Evolutionary conservation across 345 rosid genomes (phyloP).

Genomic region (Pugionium cornutum): DNA sequence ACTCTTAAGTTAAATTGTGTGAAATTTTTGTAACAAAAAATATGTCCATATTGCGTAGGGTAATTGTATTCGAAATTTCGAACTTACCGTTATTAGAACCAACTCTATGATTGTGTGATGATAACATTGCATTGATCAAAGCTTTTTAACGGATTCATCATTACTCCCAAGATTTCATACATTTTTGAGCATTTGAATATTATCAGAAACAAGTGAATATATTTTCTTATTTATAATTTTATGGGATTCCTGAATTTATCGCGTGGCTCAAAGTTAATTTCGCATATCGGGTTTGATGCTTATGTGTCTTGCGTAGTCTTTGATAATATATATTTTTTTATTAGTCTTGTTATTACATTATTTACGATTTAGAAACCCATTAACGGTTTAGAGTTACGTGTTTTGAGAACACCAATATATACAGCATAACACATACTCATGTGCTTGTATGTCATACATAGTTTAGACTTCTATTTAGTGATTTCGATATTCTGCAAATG

Average conservation of each 20-base stretch:
- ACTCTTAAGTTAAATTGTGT: too few species aligned
- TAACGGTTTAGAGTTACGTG: background rate
- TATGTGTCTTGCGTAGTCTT: conserved; percentile 7
- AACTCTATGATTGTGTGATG: conserved; percentile 28
- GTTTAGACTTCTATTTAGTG: too few species aligned
- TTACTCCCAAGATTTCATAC: conserved; percentile 7
- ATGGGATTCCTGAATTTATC: conserved; percentile 13
- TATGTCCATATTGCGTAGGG: too few species aligned
- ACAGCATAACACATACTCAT: too few species aligned
- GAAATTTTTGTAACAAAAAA: too few species aligned
- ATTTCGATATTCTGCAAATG: too few species aligned
- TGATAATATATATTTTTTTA: background rate
- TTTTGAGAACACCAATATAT: background rate
- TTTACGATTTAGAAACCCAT: background rate
- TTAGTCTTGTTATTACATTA: background rate
- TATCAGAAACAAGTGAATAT: background rate
- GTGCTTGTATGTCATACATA: too few species aligned
- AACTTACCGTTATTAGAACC: background rate
- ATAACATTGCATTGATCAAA: conserved; percentile 17
- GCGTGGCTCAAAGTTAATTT: conserved; percentile 24
- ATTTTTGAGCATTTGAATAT: background rate
- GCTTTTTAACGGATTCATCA: conserved; percentile 17
- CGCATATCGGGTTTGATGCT: conserved; percentile 17
- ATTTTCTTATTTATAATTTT: background rate
- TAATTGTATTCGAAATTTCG: too few species aligned